Evolutionary conservation across 129 eudicot species (phyloP).

Genomic region (Flaveria brownii): DNA sequence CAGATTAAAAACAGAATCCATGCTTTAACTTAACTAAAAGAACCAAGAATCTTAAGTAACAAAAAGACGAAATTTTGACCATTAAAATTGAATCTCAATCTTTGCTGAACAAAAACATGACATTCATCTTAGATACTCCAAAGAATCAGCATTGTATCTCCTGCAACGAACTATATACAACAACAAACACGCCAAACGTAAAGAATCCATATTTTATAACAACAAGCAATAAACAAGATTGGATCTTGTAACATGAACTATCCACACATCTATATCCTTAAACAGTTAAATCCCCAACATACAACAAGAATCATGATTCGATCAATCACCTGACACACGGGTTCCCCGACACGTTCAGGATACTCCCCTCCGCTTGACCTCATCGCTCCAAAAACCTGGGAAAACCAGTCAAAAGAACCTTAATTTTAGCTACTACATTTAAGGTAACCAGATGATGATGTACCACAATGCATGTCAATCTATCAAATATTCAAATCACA

Average conservation of each 20-base stretch:
- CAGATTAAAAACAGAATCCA: constrained; percentile 20
- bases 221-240: not conserved
- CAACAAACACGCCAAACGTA: too few relatives aligned
- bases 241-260: not conserved
- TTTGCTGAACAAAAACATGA: not conserved
- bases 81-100: constrained; percentile 16
- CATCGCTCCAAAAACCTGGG: constrained; percentile 66
- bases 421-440: not conserved
- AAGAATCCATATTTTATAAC: too few relatives aligned
- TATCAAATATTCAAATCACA: too few relatives aligned
- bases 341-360: constrained; percentile 78
- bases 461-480: too few relatives aligned
- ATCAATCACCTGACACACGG: constrained; percentile 73
- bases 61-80: constrained; percentile 26
- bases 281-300: not conserved
- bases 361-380: constrained; percentile 50
- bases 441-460: too few relatives aligned
- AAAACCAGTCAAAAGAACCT: constrained; percentile 23
- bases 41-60: not conserved
- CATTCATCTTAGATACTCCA: too few relatives aligned
- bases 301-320: not conserved
- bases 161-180: too few relatives aligned
- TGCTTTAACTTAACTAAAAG: not conserved
- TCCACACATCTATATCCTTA: not conserved
- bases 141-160: too few relatives aligned